Evolutionary conservation across 345 rosid species (phyloP), one percentile per base, ranked within the genome.

Genomic region (Durio zibethinus): DNA sequence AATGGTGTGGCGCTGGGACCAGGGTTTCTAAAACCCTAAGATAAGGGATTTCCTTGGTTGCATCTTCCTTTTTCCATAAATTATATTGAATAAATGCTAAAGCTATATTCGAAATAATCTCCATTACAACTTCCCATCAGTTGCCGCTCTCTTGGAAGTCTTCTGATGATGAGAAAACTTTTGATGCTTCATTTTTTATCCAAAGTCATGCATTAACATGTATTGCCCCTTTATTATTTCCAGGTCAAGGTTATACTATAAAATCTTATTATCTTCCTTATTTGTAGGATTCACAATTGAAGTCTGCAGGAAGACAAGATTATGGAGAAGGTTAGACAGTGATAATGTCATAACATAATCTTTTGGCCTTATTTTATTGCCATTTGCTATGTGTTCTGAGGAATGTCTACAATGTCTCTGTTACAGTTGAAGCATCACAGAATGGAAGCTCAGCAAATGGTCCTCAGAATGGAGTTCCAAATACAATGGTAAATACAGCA

Each of bases 261-360:
- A 54, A 62, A 62, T 42, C 11, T 43, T 43, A 5, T 42, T 75
- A 43, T 65, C 59, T 57, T 69, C 84, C 53, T 74, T 75, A 71
- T 64, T 74, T 84, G 72, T 81, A 91, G 96, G 93, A 84, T 66
- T 88, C 92, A 23, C 92, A 89, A 77, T 43, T 81, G 84, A 94
- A 91, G 83, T 90, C 98, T 57, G 98, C 93, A 79, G 87, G 93
- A 77, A 78, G 92, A 79, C 97, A 84, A 75, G 95, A 89, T 76
- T 83, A 94, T 75, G 72, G 83, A 70, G 92, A 89, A 88, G 98
- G 97, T 91, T 82, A 42, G 86, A 42, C 52, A 62, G 57, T 78
- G 56, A 48, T 72, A 74, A 65, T 52, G 65, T 77, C n/a, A 67
- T 56, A 23, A 23, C 25, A 40, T 6, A 14, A 29, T 5, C 59